These are phyloP conservation scores for Colletotrichum orbiculare DNA, from an alignment of 2,329 filamentous ascomycete species.

Conservation along the genomic window DNA sequence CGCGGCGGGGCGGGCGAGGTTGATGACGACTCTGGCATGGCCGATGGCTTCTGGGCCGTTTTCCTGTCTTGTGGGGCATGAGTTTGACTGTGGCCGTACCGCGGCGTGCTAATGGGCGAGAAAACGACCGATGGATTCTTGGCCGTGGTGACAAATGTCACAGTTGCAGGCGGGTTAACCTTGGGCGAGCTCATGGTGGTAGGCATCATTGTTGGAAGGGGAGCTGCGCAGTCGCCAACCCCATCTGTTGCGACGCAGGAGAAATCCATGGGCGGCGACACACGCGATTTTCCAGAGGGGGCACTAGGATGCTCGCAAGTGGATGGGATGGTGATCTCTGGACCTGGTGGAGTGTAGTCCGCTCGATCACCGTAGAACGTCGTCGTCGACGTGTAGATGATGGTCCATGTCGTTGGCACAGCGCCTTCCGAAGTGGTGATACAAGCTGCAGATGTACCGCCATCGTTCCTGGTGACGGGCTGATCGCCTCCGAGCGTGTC, in stretches of 20 bases:
- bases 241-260: neutral
- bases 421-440: constrained; percentile 11
- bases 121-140: constrained; percentile 64
- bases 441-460: neutral
- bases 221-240: neutral
- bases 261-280: neutral
- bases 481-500: neutral
- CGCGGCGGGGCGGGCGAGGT: constrained; percentile 3
- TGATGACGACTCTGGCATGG: constrained; percentile 4
- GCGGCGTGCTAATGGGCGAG: constrained; percentile 39
- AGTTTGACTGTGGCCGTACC: constrained; percentile 30
- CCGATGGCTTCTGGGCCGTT: constrained; percentile 13
- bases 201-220: neutral
- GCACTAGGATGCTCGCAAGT: constrained; percentile 6
- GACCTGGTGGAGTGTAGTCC: constrained; percentile 60
- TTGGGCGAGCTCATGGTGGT: constrained; percentile 34
- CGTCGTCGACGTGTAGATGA: constrained; percentile 61
- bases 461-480: neutral
- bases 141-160: constrained; percentile 63
- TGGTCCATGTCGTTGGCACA: constrained; percentile 50
- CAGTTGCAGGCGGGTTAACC: constrained; percentile 40
- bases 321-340: constrained; percentile 51
- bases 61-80: constrained; percentile 18
- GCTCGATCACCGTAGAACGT: constrained; percentile 58
- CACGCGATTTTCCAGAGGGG: neutral